Evolutionary conservation across 2,329 filamentous ascomycete species (phyloP), one percentile per base, ranked within the genome.

Genomic region (Thermothelomyces thermophilus): DNA sequence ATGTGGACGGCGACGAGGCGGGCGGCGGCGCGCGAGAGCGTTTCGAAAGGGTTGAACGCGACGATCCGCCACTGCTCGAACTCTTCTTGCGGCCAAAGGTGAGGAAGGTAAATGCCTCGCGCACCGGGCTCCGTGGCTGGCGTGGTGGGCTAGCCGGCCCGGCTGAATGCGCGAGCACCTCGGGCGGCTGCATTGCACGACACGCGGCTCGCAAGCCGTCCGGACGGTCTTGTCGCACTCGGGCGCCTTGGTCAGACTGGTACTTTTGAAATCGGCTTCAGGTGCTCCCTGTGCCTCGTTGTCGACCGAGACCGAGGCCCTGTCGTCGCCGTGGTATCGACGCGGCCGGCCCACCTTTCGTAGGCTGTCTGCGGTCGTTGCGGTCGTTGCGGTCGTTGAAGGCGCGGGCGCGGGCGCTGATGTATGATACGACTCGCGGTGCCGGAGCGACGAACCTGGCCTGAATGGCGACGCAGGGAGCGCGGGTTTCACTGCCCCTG

Each of bases 101-200:
- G 40, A 79, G 62, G 45, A 74, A 68, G 14, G 70, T 64, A 46
- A 79, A 68, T 60, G 72, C 76, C 52, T 74, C 73, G 43, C 77
- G 64, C 26, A 77, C 65, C 16, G 71, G 70, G 37, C 68, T 69
- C 54, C 60, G 68, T 46, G 45, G 45, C 22, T 40, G 41, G 33
- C 28, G 47, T 14, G 47, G 47, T 35, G 50, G 26, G 51, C 39
- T 45, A 26, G 53, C 45, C 14, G 36, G 41, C 28, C 37, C 17
- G 34, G 35, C 26, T 36, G 44, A 36, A 49, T 48, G 37, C 56
- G 60, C 48, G 45, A 43, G 31, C 44, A 51, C 31, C 36, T 47
- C 50, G 53, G 66, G 46, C 57, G 74, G 64, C 56, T 74, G 67
- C 33, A 68, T 63, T 54, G 72, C 68, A 19, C 74, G 66, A 47